Base-by-base conservation (phyloP, 345 rosid genomes). In the Kernera saxatilis region DNA sequence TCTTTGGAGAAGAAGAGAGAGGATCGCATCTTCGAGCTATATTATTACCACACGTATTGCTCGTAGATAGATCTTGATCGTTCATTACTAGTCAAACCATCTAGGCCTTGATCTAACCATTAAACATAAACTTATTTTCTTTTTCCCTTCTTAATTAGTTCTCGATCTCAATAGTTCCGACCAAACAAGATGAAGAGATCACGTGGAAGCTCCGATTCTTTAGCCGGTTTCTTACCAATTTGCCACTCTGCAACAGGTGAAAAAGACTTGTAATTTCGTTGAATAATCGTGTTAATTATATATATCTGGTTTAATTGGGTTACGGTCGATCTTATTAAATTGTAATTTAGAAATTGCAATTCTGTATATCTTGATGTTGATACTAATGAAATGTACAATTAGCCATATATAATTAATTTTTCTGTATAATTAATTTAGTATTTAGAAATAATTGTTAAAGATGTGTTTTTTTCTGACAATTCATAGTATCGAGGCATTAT, bases 151-250 rank as follows among this genome's bases (percentile, higher is more conserved):
- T 55, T 55, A 2, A 6, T 10, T 19, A 29, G 35, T 57, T 27
- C n/a, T 62, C 46, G 5, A 32, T 50, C 64, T 45, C 41, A 14
- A 43, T 57, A 22, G 39, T 39, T 40, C 67, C 67, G 33, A 67
- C 73, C 32, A 51, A 51, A 44, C 69, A 64, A 66, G 37, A 93
- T 93, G 98, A 93, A 93, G 87, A 87, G 97, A 79, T 91, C 75
- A 64, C 75, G 85, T 67, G 86, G 80, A 71, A 91, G 98, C 86
- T 85, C 97, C 43, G 97, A 89, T 79, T 93, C 97, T 50, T 56
- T 89, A 76, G 85, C 94, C 54, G 88, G 84, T 69, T 84, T 86
- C 80, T 87, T 87, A 79, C 84, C 96, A 76, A 78, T 87, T 81
- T 85, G 90, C 79, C 90, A 79, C 49, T 76, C 77, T 72, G 35